Evolutionary conservation across 441 rosid species (phyloP), one percentile per base, ranked within the genome.

Genomic region (Gossypium gossypioides): DNA sequence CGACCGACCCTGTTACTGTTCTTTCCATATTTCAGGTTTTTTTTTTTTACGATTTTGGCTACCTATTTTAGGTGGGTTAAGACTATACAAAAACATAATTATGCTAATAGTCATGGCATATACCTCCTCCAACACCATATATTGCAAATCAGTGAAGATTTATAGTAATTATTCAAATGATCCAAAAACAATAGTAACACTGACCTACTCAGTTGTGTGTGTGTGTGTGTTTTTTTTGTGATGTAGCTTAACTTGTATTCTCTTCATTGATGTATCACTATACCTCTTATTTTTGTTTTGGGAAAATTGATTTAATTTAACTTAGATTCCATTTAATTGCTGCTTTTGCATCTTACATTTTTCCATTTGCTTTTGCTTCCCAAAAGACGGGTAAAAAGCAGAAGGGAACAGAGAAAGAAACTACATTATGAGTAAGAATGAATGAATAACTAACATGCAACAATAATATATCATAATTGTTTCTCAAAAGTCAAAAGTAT

Each of bases 1-100:
- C 99, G 67, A 95, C 99, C 0, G 99, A 95, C 81, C 99, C 99
- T 79, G 99, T 95, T 74, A 95, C 99, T 3, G 99, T 92, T 63
- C 81, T 94, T 74, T 92, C 99, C 69, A 92, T 92, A 82, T 95
- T 95, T 78, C 99, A 95, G 99, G 99, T 95, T 57, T 55, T 24
- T 32, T 67, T 78, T 61, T 34, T 21, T 32, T 58, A 48, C 55
- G 13, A 48, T 66, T 34, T 63, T 76, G 8, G 67, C 27, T 42
- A 10, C 62, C 13, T 34, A 10, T 67, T 58, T 10, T 42, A 12
- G 13, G 18, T 42, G 44, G 16, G 10, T 51, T 63, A 13, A 25
- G 13, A 15, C 24, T 68, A 51, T 50, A n/a, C 4, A 52, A 25
- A 46, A 29, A 29, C 18, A 64, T 42, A 19, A 37, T 22, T 37